Percentiles rank a stretch among this genome's conserved stretches.
phyloP scores from a whole-genome alignment of 202 grass and related monocot species.

The Zizania palustris region DNA sequence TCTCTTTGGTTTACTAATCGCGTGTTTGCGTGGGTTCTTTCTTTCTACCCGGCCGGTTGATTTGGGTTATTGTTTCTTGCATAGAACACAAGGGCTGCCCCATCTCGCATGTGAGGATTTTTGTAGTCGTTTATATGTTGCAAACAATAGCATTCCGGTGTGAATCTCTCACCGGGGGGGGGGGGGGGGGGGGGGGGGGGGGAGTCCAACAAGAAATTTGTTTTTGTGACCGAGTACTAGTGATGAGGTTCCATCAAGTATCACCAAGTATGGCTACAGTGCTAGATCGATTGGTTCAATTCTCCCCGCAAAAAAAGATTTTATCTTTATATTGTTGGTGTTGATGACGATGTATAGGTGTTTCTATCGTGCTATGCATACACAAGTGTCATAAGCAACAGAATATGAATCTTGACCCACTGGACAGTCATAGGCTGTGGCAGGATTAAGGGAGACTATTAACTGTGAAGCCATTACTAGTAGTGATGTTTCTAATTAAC shows the following conservation, averaged over 20 bases:
- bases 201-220: too few species aligned
- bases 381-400: neutral
- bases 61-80: neutral
- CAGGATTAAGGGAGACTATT: neutral
- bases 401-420: neutral
- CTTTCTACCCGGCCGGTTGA: neutral
- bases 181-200: too few species aligned
- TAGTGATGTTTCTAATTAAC: neutral
- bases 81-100: neutral
- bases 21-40: neutral
- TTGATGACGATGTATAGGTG: neutral
- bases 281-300: neutral
- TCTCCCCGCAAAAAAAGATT: neutral
- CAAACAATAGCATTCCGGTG: neutral
- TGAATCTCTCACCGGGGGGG: neutral
- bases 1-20: neutral
- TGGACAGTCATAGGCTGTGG: neutral
- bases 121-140: neutral
- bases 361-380: neutral
- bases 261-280: neutral
- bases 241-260: neutral
- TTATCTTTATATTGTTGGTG: neutral
- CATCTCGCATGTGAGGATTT: neutral
- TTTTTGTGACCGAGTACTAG: neutral
- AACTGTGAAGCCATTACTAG: conserved; percentile 10